Conservation (phyloP, 2,329 filamentous ascomycete species). For the Phialocephala subalpina region DNA sequence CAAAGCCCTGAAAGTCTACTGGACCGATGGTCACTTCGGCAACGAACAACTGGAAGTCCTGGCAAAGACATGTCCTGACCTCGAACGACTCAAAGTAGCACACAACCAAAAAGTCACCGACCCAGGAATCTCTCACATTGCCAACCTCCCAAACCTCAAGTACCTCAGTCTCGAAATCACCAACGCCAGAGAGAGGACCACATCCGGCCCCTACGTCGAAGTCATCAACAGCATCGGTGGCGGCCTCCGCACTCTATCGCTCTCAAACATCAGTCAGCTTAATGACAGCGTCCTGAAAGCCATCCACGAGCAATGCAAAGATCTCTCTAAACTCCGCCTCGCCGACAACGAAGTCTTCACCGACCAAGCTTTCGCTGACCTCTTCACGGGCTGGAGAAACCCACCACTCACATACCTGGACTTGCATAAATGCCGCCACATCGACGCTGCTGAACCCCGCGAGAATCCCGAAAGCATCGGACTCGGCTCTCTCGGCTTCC, state of each 20-base stretch:
- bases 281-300: slow-evolving; percentile 75
- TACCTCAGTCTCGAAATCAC: slow-evolving; percentile 78
- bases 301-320: slow-evolving; percentile 74
- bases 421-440: slow-evolving; percentile 77
- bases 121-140: slow-evolving; percentile 70
- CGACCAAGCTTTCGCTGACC: slow-evolving; percentile 73
- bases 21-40: slow-evolving; percentile 82
- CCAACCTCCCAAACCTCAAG: slow-evolving; percentile 67
- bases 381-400: slow-evolving; percentile 83
- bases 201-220: slow-evolving; percentile 63
- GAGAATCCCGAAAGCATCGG: slow-evolving; percentile 73
- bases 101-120: slow-evolving; percentile 79
- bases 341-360: slow-evolving; percentile 79
- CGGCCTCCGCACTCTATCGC: slow-evolving; percentile 78
- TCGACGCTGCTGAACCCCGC: slow-evolving; percentile 75
- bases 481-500: slow-evolving; percentile 78
- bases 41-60: slow-evolving; percentile 74
- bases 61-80: slow-evolving; percentile 67
- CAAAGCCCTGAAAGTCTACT: slow-evolving; percentile 78
- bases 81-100: slow-evolving; percentile 80
- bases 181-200: slow-evolving; percentile 52
- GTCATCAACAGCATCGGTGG: slow-evolving; percentile 70
- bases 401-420: slow-evolving; percentile 75
- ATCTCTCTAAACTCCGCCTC: slow-evolving; percentile 80
- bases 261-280: slow-evolving; percentile 71